A percentile compares a stretch with the other conserved stretches of the same genome.
Conservation (phyloP, 176 grass and related monocot species). For the Musa acuminata region DNA sequence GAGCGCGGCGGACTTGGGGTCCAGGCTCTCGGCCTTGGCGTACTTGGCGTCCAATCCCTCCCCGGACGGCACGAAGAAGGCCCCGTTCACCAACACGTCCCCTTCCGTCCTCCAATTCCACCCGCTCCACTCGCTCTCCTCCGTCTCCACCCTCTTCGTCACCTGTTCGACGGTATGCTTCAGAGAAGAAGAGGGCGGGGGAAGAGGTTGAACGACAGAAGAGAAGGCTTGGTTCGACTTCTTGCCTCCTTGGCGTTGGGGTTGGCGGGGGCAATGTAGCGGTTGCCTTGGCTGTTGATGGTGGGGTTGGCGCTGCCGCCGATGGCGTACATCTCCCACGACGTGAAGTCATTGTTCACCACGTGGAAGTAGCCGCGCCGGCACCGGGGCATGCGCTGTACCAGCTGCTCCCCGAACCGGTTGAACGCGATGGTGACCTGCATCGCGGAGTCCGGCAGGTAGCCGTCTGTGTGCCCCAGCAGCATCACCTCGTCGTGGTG, state of each 20-base stretch:
- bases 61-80: slow-evolving; percentile 89
- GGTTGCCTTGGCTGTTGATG: slow-evolving; percentile 96
- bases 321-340: slow-evolving; percentile 98
- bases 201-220: too few species aligned
- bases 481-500: slow-evolving; percentile 98
- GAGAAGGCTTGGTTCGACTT: slow-evolving; percentile 33
- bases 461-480: slow-evolving; percentile 66
- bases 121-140: slow-evolving; percentile 47
- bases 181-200: not conserved
- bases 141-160: slow-evolving; percentile 94
- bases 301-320: slow-evolving; percentile 80
- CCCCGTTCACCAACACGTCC: slow-evolving; percentile 92
- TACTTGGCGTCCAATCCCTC: slow-evolving; percentile 60
- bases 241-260: slow-evolving; percentile 76
- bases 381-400: slow-evolving; percentile 87
- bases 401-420: slow-evolving; percentile 57
- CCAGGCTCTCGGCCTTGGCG: slow-evolving; percentile 47
- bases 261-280: slow-evolving; percentile 59
- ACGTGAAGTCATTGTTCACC: slow-evolving; percentile 88
- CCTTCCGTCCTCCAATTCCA: slow-evolving; percentile 99
- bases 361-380: slow-evolving; percentile 67
- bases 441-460: slow-evolving; percentile 72
- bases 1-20: slow-evolving; percentile 60
- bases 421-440: slow-evolving; percentile 97
- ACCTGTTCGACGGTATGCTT: slow-evolving; percentile 32